A percentile compares a stretch with the other conserved stretches of the same genome.
Conservation (phyloP, 2,329 filamentous ascomycete species). For the Microthyrium microscopicum region DNA sequence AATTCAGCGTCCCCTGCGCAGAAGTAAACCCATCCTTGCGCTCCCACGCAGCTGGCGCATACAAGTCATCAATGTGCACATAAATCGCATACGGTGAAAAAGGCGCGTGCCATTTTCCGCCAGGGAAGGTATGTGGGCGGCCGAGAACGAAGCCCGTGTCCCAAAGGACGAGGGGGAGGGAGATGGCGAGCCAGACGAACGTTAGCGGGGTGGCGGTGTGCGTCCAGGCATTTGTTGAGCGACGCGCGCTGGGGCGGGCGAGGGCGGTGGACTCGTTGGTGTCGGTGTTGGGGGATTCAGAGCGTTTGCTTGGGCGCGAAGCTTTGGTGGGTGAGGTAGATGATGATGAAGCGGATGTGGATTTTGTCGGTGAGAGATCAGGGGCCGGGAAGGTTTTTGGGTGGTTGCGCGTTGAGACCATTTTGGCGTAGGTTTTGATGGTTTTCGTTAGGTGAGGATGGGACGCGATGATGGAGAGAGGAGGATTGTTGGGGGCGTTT, state of each 20-base stretch:
- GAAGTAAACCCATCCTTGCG: conserved; percentile 56
- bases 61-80: conserved; percentile 62
- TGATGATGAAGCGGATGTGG: conserved; percentile 15
- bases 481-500: not conserved
- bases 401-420: conserved; percentile 25
- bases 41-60: conserved; percentile 59
- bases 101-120: conserved; percentile 53
- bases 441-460: not conserved
- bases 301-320: not conserved
- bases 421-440: conserved; percentile 8
- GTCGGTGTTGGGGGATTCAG: conserved; percentile 14
- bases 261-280: conserved; percentile 13
- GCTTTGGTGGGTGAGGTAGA: conserved; percentile 16
- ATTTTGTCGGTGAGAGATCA: conserved; percentile 19
- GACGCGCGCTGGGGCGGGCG: conserved; percentile 10
- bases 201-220: conserved; percentile 44
- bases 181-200: conserved; percentile 56
- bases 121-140: conserved; percentile 68
- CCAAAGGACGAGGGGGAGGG: conserved; percentile 66
- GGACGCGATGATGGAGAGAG: not conserved
- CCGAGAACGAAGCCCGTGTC: conserved; percentile 65
- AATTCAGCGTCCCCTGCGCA: conserved; percentile 55
- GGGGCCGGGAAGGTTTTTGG: conserved; percentile 18
- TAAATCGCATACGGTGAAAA: conserved; percentile 71
- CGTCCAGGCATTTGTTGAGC: conserved; percentile 27